Conservation (phyloP, 331 rosid species). For the Acacia pycnantha region DNA sequence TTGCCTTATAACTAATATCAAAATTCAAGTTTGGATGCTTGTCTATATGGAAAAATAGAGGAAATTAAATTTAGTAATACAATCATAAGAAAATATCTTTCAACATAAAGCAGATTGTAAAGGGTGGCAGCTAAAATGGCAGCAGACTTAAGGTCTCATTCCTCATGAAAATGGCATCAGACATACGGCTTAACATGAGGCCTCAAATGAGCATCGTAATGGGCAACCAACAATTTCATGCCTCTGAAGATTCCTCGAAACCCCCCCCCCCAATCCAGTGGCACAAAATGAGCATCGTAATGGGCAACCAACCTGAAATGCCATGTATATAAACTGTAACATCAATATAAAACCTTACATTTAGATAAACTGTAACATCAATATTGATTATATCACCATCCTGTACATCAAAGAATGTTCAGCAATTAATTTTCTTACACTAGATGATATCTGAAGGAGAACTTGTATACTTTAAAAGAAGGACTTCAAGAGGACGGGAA, state of each 20-base stretch:
- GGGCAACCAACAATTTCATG: constrained; percentile 96
- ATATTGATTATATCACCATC: no score
- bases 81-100: neutral
- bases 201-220: no score
- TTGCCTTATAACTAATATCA: constrained; percentile 7
- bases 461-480: no score
- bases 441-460: no score
- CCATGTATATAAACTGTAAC: constrained; percentile 27
- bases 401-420: no score
- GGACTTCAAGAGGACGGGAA: no score
- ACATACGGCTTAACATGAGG: constrained; percentile 19
- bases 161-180: constrained; percentile 9
- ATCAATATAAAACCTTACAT: no score
- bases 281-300: constrained; percentile 96
- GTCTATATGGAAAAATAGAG: neutral
- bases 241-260: constrained; percentile 78
- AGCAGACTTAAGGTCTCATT: neutral
- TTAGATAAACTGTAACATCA: no score
- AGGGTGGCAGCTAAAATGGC: neutral
- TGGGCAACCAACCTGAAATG: constrained; percentile 91
- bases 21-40: constrained; percentile 11
- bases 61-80: neutral
- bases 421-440: no score
- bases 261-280: constrained; percentile 95
- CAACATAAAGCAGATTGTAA: neutral